Base-by-base conservation (phyloP, 164 flowering plant genomes). In the Nymphaea colorata region DNA sequence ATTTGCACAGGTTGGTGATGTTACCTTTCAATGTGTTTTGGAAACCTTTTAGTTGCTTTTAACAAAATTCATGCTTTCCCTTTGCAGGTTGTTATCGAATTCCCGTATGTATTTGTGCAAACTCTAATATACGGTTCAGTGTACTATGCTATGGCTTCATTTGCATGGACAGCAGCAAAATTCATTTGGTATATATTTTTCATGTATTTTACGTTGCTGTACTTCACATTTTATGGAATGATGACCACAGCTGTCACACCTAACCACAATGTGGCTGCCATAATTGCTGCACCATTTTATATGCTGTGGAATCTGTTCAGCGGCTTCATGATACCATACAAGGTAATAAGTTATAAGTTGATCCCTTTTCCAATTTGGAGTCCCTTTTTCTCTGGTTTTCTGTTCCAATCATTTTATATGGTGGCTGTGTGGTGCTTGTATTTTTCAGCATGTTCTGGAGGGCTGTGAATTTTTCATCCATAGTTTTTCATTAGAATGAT, bases 301-400 rank as follows among this genome's bases (percentile, higher is more conserved):
- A 95, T 87, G 93, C 81, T 95, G 64, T 95, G 99, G 99, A 95
- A 95, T 79, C 97, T 95, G 71, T 95, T 95, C 87, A 83, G 96
- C 43, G 98, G 99, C 70, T 92, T 92, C 76, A 88, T 92, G 93
- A 88, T 95, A 68, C 75, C 94, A 66, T 82, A 83, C 77, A 87
- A 88, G 98, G 99, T 95, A 93, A 75, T 42, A 36, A 62, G 62
- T 51, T 25, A 25, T 1, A 25, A 25, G 36, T 25, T 25, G 36
- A 25, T 25, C 36, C 57, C 14, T 51, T 51, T 15, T 8, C 15
- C 57, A 8, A 17, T 61, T 3, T 61, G 36, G 4, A 61, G 5
- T 61, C 4, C 41, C 18, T 61, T 61, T 61, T 41, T 61, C 0
- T 61, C 42, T 41, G 41, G 7, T 61, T 61, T 61, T 17, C n/a